Evolutionary conservation across 108 stramenopile species (phyloP).

Genomic region (Fragilariopsis cylindrus): DNA sequence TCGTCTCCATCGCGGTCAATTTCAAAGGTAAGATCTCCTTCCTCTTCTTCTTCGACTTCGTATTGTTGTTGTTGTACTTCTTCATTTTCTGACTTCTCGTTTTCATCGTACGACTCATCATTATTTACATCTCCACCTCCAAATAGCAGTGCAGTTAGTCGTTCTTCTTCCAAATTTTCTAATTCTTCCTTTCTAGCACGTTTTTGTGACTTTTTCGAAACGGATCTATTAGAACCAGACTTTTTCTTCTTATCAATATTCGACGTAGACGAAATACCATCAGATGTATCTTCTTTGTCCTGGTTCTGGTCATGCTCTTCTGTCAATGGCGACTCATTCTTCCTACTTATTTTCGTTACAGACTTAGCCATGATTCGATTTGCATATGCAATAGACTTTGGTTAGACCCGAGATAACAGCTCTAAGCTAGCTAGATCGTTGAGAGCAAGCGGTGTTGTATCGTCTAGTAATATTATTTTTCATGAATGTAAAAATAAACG

Average conservation of each 20-base stretch:
- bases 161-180: slow-evolving; percentile 40
- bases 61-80: not conserved
- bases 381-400: too few relatives aligned
- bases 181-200: slow-evolving; percentile 25
- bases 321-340: slow-evolving; percentile 12
- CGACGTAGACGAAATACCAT: slow-evolving; percentile 9
- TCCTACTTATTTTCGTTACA: too few relatives aligned
- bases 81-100: not conserved
- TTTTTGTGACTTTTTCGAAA: slow-evolving; percentile 24
- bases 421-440: too few relatives aligned
- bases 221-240: not conserved
- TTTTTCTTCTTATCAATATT: not conserved
- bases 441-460: too few relatives aligned
- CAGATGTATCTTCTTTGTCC: not conserved
- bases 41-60: slow-evolving; percentile 11
- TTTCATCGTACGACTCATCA: slow-evolving; percentile 2
- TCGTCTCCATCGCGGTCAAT: slow-evolving; percentile 45
- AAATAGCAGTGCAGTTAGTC: slow-evolving; percentile 49
- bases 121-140: slow-evolving; percentile 29
- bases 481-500: too few relatives aligned
- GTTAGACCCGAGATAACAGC: too few relatives aligned
- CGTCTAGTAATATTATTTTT: too few relatives aligned
- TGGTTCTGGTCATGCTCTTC: not conserved
- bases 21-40: slow-evolving; percentile 33
- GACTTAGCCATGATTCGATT: too few relatives aligned